A percentile compares a stretch with the other conserved stretches of the same genome.
Conservation (phyloP, 2,329 filamentous ascomycete species). For the Colletotrichum abscissum region DNA sequence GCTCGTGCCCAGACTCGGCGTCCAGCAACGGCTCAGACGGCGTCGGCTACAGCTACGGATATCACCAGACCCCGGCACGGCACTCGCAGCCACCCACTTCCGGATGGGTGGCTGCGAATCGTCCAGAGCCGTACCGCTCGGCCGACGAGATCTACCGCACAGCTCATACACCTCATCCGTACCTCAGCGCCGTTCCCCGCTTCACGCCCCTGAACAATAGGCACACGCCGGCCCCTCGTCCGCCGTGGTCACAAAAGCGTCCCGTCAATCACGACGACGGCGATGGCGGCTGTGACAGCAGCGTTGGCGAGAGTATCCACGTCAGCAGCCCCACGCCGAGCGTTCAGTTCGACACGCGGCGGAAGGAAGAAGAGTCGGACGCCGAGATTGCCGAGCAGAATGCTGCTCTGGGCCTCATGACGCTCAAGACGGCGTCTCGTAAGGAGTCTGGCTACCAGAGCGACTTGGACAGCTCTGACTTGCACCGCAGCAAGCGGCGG, state of each 20-base stretch:
- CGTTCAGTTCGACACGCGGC: slow-evolving; percentile 1
- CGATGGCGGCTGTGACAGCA: slow-evolving; percentile 39
- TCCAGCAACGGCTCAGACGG: slow-evolving; percentile 34
- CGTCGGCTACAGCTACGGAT: slow-evolving; percentile 21
- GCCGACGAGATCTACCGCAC: slow-evolving; percentile 34
- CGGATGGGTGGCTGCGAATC: slow-evolving; percentile 45
- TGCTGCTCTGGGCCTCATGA: slow-evolving; percentile 60
- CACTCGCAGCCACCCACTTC: slow-evolving; percentile 32
- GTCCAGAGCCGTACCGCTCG: slow-evolving; percentile 17
- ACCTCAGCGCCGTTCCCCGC: slow-evolving; percentile 58
- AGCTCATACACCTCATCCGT: slow-evolving; percentile 52
- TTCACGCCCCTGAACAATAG: slow-evolving; percentile 39
- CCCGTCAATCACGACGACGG: slow-evolving; percentile 43
- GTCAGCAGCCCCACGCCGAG: slow-evolving; percentile 38
- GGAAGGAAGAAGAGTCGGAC: slow-evolving; percentile 30
- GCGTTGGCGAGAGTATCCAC: slow-evolving; percentile 34
- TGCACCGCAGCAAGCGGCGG: slow-evolving; percentile 51
- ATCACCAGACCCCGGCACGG: slow-evolving; percentile 3
- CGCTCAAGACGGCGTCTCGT: slow-evolving; percentile 48
- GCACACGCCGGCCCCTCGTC: slow-evolving; percentile 19
- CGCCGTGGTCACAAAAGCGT: slow-evolving; percentile 40
- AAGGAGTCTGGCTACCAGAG: slow-evolving; percentile 22
- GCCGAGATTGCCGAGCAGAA: slow-evolving; percentile 53
- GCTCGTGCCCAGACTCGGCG: slow-evolving; percentile 39
- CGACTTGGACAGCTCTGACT: slow-evolving; percentile 40